Percentiles rank a stretch among this genome's conserved stretches.
Conservation (phyloP, 306 rosid species). For the Bauhinia variegata region DNA sequence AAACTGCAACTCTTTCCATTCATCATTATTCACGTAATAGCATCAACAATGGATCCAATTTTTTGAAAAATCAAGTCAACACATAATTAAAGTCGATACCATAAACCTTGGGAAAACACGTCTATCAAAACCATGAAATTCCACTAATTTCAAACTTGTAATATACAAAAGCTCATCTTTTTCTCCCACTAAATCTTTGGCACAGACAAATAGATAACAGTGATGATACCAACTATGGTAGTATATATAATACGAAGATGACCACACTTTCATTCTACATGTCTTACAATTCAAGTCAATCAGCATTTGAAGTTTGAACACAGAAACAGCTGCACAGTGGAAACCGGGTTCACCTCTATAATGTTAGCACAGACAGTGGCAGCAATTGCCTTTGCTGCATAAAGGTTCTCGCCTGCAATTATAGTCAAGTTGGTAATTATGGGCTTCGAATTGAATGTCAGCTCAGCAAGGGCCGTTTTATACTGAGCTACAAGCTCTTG, state of each 20-base stretch:
- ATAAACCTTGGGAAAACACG: background rate
- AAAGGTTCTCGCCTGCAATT: slow-evolving; percentile 84
- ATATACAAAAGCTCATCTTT: slow-evolving; percentile 28
- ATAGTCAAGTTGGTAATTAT: slow-evolving; percentile 95
- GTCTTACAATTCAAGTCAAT: slow-evolving; percentile 48
- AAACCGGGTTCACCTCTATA: slow-evolving; percentile 89
- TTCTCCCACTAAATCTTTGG: slow-evolving; percentile 8
- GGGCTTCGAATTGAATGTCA: slow-evolving; percentile 95
- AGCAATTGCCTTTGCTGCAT: slow-evolving; percentile 77
- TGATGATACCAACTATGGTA: slow-evolving; percentile 9
- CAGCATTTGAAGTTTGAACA: slow-evolving; percentile 35
- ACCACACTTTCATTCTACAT: slow-evolving; percentile 24
- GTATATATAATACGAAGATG: background rate
- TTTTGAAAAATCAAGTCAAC: background rate
- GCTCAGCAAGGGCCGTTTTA: slow-evolving; percentile 85
- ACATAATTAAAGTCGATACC: slow-evolving; percentile 1
- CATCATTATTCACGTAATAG: slow-evolving; percentile 11
- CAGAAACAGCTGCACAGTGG: slow-evolving; percentile 45
- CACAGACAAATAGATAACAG: slow-evolving; percentile 20
- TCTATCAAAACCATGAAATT: slow-evolving; percentile 8
- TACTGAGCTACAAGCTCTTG: slow-evolving; percentile 91
- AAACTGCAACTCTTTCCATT: slow-evolving; percentile 13
- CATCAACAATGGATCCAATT: background rate
- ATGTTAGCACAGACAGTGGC: slow-evolving; percentile 74
- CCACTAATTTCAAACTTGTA: slow-evolving; percentile 20